Evolutionary conservation across 1,139 yeast species (phyloP), one percentile per base, ranked within the genome.

Genomic region (Diutina catenulata): DNA sequence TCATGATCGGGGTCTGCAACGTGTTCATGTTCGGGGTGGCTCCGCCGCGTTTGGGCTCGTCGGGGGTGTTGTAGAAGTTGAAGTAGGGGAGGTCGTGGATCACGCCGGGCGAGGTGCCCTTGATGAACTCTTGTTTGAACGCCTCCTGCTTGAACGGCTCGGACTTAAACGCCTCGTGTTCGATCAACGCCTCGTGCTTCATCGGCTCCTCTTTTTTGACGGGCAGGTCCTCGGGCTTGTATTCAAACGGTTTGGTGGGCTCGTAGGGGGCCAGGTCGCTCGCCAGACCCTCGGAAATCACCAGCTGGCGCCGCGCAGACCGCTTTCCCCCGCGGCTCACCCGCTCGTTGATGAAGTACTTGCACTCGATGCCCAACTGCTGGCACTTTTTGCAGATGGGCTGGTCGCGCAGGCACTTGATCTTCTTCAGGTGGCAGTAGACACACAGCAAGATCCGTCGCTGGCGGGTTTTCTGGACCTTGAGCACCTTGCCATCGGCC

Each of bases 391-490:
- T 56, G 47, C 81, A 75, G 3, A 57, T 50, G 7, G 71, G 71
- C 21, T 55, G 61, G 11, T 59, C 68, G 41, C 80, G 56, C 2
- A 75, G 66, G 48, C 81, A 75, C 49, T 73, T 73, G 46, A 74
- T 73, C 52, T 75, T 75, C 41, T 76, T 64, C 40, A 75, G 72
- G 50, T 75, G 81, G 45, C 81, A 75, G 33, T 76, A 68, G 11
- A 75, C 72, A 54, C 81, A 75, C 42, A 74, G 65, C 38, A 70
- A 57, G 36, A 75, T 73, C 47, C 67, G 64, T 39, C 81, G 53
- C 49, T 75, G 81, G 42, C 81, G 64, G 4, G 75, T 60, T 42
- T 70, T 73, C 45, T 75, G 81, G 7, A 74, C 70, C 51, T 75
- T 75, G 60, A 70, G 67, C 5, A 64, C 62, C 41, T 60, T 59